phyloP scores from a whole-genome alignment of 805 yeast genomes.

The Saturnispora bothae region DNA sequence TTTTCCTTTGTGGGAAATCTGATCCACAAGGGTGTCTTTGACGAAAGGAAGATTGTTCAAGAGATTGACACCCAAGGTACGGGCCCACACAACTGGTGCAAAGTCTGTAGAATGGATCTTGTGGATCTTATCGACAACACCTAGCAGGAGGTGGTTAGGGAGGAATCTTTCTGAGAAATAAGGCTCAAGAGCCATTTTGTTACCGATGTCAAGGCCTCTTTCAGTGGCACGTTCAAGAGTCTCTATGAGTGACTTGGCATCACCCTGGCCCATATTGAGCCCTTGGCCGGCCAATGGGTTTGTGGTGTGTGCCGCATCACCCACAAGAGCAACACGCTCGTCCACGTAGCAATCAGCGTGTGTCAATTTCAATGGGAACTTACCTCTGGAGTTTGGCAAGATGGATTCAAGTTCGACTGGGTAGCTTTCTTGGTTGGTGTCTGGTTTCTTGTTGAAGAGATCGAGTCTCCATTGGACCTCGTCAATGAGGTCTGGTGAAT shows the following conservation, averaged over 20 bases:
- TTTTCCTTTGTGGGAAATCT: constrained; percentile 22
- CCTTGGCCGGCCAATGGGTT: constrained; percentile 99
- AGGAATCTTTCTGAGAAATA: constrained; percentile 80
- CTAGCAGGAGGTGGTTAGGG: constrained; percentile 67
- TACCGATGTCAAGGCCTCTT: constrained; percentile 85
- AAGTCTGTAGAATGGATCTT: constrained; percentile 71
- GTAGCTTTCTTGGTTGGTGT: constrained; percentile 29
- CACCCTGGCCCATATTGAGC: constrained; percentile 93
- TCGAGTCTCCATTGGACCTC: constrained; percentile 68
- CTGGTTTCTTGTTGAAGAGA: constrained; percentile 24
- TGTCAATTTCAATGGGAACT: constrained; percentile 78
- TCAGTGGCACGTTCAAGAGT: constrained; percentile 61
- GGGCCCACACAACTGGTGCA: constrained; percentile 60
- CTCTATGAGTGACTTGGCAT: constrained; percentile 59
- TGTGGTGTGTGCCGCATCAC: constrained; percentile 97
- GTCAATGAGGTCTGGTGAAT: constrained; percentile 39
- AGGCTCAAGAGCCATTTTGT: constrained; percentile 69
- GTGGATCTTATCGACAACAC: constrained; percentile 86
- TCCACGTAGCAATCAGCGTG: constrained; percentile 86
- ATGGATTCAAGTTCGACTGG: constrained; percentile 61
- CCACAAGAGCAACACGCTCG: constrained; percentile 83
- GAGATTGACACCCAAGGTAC: constrained; percentile 67
- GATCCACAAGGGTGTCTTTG: constrained; percentile 59
- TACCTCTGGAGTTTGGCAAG: constrained; percentile 58
- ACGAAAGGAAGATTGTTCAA: constrained; percentile 54